Evolutionary conservation across 1,139 yeast genomes (phyloP).

Genomic region (Pichiaceae sp.): DNA sequence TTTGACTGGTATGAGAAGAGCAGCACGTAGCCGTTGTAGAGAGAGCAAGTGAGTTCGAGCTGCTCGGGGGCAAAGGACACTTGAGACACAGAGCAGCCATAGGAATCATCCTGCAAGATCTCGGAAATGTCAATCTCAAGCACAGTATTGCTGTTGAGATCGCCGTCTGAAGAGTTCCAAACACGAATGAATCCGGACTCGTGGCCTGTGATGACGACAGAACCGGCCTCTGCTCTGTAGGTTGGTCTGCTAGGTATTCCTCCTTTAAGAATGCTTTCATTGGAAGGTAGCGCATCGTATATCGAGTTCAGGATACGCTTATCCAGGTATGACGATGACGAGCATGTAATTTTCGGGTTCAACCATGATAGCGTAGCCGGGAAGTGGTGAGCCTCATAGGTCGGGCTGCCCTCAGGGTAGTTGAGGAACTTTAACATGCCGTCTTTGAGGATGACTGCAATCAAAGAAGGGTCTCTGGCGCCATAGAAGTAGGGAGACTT

Average conservation of each 20-base stretch:
- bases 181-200: slow-evolving; percentile 69
- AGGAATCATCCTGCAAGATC: slow-evolving; percentile 31
- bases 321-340: slow-evolving; percentile 39
- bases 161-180: slow-evolving; percentile 78
- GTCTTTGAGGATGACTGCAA: slow-evolving; percentile 49
- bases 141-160: slow-evolving; percentile 53
- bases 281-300: slow-evolving; percentile 19
- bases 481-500: slow-evolving; percentile 63
- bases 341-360: slow-evolving; percentile 60
- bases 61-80: slow-evolving; percentile 73
- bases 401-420: slow-evolving; percentile 46
- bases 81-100: slow-evolving; percentile 38
- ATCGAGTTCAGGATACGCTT: slow-evolving; percentile 24
- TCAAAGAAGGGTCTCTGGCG: slow-evolving; percentile 55
- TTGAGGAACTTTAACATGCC: slow-evolving; percentile 49
- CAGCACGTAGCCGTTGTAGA: slow-evolving; percentile 66
- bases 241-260: slow-evolving; percentile 67
- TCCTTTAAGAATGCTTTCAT: slow-evolving; percentile 50
- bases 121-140: slow-evolving; percentile 46
- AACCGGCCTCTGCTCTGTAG: slow-evolving; percentile 50
- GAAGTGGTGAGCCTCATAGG: slow-evolving; percentile 50
- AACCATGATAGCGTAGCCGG: slow-evolving; percentile 79
- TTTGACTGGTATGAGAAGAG: slow-evolving; percentile 67
- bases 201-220: slow-evolving; percentile 61
- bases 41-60: slow-evolving; percentile 68